Evolutionary conservation across 768 basidiomycete species (phyloP), one percentile per base, ranked within the genome.

Genomic region (Leccinum subgranulosum): DNA sequence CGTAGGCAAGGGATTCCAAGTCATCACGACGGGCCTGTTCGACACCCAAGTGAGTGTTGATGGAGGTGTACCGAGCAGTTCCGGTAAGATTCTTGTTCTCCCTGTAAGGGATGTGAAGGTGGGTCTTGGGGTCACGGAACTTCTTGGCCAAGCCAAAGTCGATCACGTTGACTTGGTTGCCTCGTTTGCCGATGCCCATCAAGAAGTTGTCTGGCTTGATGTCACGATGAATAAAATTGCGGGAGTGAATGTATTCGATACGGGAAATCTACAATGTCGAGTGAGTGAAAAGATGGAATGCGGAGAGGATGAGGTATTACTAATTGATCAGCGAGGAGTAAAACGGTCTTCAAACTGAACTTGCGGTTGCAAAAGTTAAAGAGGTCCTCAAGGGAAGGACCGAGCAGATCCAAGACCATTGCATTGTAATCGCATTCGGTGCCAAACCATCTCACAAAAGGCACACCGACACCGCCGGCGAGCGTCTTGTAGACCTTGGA

Each of bases 11-110:
- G 1, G 95, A 98, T 74, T 99, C 96, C 65, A 98, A 83, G 72
- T 98, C 97, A 73, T 99, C 96, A 56, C 96, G 90, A 66, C 96
- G 90, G 60, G 95, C 94, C 74, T 98, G 97, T 76, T 99, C 93
- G 54, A 98, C 96, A 64, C 96, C 97, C 72, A 98, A 75, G 72
- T 99, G 96, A 25, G 96, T 99, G 80, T 99, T 99, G 79, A 99
- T 98, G 23, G 94, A 96, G 1, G 96, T 98, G 82, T 98, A 99
- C 56, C 97, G 93, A 62, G 96, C 96, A 27, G 97, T 99, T 62
- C 96, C 96, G 1, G 96, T 99, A 66, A 99, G 76, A 72, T 98
- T 99, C 91, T 99, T 99, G 85, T 99, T 99, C 87, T 99, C 96
- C 66, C 96, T 84, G 83, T 99, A 99, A 9, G 97, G 97, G 65